phyloP scores from a whole-genome alignment of 2,329 filamentous ascomycete genomes.

The Ramularia endophylla region DNA sequence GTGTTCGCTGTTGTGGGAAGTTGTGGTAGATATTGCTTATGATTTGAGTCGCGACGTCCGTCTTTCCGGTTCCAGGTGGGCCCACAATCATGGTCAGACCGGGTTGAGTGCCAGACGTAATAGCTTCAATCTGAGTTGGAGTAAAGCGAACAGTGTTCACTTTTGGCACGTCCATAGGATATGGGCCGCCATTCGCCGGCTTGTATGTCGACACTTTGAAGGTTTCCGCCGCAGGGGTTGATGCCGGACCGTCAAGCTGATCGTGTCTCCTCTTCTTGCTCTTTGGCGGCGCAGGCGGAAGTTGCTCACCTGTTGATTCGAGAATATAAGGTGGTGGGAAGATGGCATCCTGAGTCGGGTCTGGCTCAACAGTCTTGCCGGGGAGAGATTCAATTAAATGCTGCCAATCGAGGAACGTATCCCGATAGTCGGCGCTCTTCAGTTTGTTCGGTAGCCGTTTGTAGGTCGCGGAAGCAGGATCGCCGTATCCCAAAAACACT shows the following conservation, averaged over 20 bases:
- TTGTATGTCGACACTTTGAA: constrained; percentile 86
- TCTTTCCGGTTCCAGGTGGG: constrained; percentile 95
- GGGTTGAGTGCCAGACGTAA: constrained; percentile 88
- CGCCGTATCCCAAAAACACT: constrained; percentile 95
- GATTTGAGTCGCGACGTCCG: constrained; percentile 97
- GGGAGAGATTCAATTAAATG: constrained; percentile 86
- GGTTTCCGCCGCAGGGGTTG: constrained; percentile 55
- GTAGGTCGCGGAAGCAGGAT: constrained; percentile 82
- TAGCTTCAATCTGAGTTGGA: constrained; percentile 82
- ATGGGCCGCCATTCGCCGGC: constrained; percentile 81
- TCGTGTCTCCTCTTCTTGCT: constrained; percentile 86
- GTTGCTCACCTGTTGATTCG: constrained; percentile 46
- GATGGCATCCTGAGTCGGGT: constrained; percentile 62
- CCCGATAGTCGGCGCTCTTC: constrained; percentile 77
- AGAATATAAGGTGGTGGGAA: constrained; percentile 87
- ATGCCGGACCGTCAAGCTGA: constrained; percentile 59
- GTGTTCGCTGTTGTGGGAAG: constrained; percentile 84
- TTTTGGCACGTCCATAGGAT: constrained; percentile 76
- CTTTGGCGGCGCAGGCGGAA: constrained; percentile 45
- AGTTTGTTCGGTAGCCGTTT: constrained; percentile 73
- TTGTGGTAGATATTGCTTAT: constrained; percentile 99
- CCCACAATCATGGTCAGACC: constrained; percentile 91
- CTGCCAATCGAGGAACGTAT: constrained; percentile 94
- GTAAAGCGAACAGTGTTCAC: constrained; percentile 84
- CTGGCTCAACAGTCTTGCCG: constrained; percentile 78